Conservation (phyloP, 2,329 filamentous ascomycete genomes). For the Fusarium sp. region DNA sequence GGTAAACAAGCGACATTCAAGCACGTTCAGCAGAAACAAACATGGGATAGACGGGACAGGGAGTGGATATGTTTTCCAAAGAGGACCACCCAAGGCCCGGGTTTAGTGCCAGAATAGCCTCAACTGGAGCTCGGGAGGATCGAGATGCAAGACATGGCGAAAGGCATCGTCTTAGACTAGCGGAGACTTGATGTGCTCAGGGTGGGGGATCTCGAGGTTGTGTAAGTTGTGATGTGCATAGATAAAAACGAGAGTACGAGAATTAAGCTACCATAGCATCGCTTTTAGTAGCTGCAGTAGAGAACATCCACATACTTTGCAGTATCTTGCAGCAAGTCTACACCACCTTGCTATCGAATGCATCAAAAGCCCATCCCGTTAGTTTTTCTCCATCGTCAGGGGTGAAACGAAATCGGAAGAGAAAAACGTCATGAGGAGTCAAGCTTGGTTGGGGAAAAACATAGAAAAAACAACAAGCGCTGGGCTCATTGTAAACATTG, state of each 20-base stretch:
- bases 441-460: conserved; percentile 40
- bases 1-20: conserved; percentile 41
- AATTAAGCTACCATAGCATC: neutral
- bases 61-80: conserved; percentile 28
- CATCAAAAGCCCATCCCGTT: neutral
- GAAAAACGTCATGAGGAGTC: conserved; percentile 39
- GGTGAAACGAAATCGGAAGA: conserved; percentile 33
- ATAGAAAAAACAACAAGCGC: conserved; percentile 41
- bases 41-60: conserved; percentile 6
- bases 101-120: conserved; percentile 47
- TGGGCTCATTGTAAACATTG: conserved; percentile 38
- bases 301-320: neutral
- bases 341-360: neutral
- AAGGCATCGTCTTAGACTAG: conserved; percentile 38
- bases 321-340: conserved; percentile 1
- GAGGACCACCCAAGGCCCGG: conserved; percentile 28
- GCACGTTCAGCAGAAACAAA: conserved; percentile 13
- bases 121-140: conserved; percentile 49
- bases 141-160: conserved; percentile 49
- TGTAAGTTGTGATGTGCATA: conserved; percentile 14
- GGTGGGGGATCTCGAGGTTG: conserved; percentile 37
- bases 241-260: conserved; percentile 7
- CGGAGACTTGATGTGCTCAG: conserved; percentile 20
- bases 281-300: neutral
- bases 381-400: conserved; percentile 34